Percentiles rank a stretch among this genome's conserved stretches.
Evolutionary conservation across 805 yeast species (phyloP).

Genomic region (Henningerozyma blattae): DNA sequence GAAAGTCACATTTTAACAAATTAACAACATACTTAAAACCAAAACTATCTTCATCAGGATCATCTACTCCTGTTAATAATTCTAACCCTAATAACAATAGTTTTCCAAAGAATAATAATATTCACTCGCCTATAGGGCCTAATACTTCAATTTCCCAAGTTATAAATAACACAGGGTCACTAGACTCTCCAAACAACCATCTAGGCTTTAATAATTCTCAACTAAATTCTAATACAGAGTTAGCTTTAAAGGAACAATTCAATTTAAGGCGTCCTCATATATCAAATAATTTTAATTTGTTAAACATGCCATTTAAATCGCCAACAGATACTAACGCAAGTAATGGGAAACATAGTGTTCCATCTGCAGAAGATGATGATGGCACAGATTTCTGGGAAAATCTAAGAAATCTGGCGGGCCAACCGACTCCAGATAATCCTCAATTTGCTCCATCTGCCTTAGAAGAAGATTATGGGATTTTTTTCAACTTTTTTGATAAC

Average conservation of each 20-base stretch:
- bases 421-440: slow-evolving; percentile 3
- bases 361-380: slow-evolving; percentile 33
- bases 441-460: neutral
- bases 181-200: slow-evolving; percentile 1
- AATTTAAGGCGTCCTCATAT: neutral
- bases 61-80: too few species aligned
- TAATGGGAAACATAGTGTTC: neutral
- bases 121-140: too few species aligned
- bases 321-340: neutral
- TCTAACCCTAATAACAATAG: too few species aligned
- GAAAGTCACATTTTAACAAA: too few species aligned
- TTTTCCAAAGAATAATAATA: too few species aligned
- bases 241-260: neutral
- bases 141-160: too few species aligned
- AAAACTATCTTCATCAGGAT: too few species aligned
- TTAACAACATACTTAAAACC: too few species aligned
- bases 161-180: too few species aligned
- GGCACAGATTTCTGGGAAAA: slow-evolving; percentile 65
- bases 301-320: neutral
- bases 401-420: slow-evolving; percentile 43
- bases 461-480: slow-evolving; percentile 2
- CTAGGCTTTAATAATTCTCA: neutral
- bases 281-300: too few species aligned
- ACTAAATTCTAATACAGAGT: neutral
- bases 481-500: slow-evolving; percentile 1